These are phyloP conservation scores for Kwoniella dendrophila DNA, from an alignment of 768 basidiomycete species.

Conservation along the genomic window DNA sequence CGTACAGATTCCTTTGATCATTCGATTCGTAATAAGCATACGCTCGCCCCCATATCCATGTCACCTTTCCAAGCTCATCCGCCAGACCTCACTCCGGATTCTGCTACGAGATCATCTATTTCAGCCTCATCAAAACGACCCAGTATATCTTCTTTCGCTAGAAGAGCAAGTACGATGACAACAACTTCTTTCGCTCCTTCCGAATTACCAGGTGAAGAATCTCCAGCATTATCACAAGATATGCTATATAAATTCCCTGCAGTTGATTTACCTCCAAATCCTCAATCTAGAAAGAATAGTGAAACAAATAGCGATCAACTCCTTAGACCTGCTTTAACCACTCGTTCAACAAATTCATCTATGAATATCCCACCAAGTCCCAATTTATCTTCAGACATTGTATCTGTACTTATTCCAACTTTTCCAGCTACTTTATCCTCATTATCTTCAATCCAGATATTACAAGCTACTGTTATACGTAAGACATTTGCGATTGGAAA, in stretches of 20 bases:
- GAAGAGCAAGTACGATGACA: constrained; percentile 14
- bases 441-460: constrained; percentile 25
- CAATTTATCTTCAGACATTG: constrained; percentile 11
- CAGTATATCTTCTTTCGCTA: constrained; percentile 20
- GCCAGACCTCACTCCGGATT: constrained; percentile 24
- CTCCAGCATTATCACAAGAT: constrained; percentile 4
- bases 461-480: constrained; percentile 30
- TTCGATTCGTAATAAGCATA: constrained; percentile 16
- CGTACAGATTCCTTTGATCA: constrained; percentile 7
- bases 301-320: neutral
- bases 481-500: neutral
- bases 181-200: constrained; percentile 16
- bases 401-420: constrained; percentile 25
- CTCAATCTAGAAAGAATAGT: neutral
- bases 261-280: constrained; percentile 1
- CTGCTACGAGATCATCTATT: constrained; percentile 18
- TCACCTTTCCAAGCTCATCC: constrained; percentile 24
- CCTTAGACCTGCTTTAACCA: neutral
- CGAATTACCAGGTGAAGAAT: constrained; percentile 5
- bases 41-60: constrained; percentile 19
- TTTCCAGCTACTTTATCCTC: constrained; percentile 23
- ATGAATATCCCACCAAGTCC: constrained; percentile 8
- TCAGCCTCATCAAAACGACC: constrained; percentile 13
- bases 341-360: constrained; percentile 3
- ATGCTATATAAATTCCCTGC: constrained; percentile 11